Evolutionary conservation across 2,329 filamentous ascomycete genomes (phyloP).

Genomic region (Aspergillus fischeri): DNA sequence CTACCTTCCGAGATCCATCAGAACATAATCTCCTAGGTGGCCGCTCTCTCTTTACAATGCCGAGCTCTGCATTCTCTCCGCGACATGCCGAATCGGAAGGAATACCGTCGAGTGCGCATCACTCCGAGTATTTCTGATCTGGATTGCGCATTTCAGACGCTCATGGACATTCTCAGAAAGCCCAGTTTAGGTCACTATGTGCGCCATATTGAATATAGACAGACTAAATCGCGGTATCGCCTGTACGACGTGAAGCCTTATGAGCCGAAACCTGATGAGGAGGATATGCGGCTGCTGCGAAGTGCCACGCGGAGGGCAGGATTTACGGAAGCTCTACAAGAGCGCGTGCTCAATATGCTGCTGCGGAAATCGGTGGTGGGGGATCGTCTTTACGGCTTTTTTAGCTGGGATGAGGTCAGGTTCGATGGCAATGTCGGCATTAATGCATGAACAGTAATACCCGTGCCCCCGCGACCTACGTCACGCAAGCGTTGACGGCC

Average conservation of each 20-base stretch:
- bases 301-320: slow-evolving; percentile 10
- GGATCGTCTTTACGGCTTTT: no score
- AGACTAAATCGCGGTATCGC: no score
- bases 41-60: slow-evolving; percentile 12
- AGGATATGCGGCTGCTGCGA: slow-evolving; percentile 1
- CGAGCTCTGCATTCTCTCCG: slow-evolving; percentile 9
- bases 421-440: neutral
- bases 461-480: neutral
- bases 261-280: no score
- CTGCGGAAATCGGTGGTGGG: slow-evolving; percentile 5
- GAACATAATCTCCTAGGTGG: slow-evolving; percentile 8
- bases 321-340: slow-evolving; percentile 4
- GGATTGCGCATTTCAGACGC: slow-evolving; percentile 12
- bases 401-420: no score
- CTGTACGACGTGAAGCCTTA: no score
- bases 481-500: slow-evolving; percentile 16
- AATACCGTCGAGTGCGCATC: slow-evolving; percentile 9
- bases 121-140: neutral
- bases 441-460: neutral
- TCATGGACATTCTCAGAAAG: slow-evolving; percentile 16
- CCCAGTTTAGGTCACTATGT: slow-evolving; percentile 17
- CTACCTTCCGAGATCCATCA: slow-evolving; percentile 4
- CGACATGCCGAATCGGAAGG: slow-evolving; percentile 13
- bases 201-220: slow-evolving; percentile 11
- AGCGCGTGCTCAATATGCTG: slow-evolving; percentile 16